These are phyloP conservation scores for Drechmeria coniospora DNA, from an alignment of 2,329 filamentous ascomycete genomes.

Conservation along the genomic window DNA sequence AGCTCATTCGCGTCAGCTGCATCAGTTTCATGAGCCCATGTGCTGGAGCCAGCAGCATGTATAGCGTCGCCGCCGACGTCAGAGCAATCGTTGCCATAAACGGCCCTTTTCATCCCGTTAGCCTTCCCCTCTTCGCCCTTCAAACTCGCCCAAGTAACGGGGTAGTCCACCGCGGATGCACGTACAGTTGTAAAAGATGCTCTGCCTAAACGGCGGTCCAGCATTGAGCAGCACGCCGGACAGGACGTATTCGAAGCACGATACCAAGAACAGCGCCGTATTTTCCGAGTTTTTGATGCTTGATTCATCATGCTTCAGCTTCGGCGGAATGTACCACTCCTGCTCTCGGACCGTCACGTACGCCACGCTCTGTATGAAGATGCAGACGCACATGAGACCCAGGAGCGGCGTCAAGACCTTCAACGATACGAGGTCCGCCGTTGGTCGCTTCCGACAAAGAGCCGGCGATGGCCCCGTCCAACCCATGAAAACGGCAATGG, in stretches of 20 bases:
- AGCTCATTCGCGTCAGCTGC: conserved; percentile 68
- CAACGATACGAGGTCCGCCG: conserved; percentile 76
- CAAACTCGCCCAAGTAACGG: conserved; percentile 7
- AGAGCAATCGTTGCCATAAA: conserved; percentile 65
- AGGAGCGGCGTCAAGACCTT: conserved; percentile 84
- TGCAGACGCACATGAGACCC: conserved; percentile 72
- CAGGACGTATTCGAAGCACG: conserved; percentile 89
- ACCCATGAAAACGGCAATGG: conserved; percentile 97
- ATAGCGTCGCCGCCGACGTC: conserved; percentile 51
- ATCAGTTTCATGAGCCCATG: conserved; percentile 57
- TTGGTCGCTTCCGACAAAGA: conserved; percentile 73
- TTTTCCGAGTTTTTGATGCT: conserved; percentile 90
- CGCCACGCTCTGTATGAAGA: conserved; percentile 58
- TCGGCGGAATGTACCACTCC: conserved; percentile 74
- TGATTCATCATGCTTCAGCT: conserved; percentile 59
- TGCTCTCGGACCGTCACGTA: conserved; percentile 65
- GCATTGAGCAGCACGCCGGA: conserved; percentile 80
- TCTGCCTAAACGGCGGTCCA: conserved; percentile 78
- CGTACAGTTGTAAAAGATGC: conserved; percentile 65
- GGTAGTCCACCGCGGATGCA: no score
- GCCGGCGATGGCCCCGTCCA: conserved; percentile 76
- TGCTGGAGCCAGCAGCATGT: conserved; percentile 68
- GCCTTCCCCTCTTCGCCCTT: neutral
- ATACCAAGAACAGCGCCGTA: conserved; percentile 75
- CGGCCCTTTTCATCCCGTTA: conserved; percentile 40